phyloP scores from a whole-genome alignment of 2,329 filamentous ascomycete genomes.

The Hymenoscyphus scutula region DNA sequence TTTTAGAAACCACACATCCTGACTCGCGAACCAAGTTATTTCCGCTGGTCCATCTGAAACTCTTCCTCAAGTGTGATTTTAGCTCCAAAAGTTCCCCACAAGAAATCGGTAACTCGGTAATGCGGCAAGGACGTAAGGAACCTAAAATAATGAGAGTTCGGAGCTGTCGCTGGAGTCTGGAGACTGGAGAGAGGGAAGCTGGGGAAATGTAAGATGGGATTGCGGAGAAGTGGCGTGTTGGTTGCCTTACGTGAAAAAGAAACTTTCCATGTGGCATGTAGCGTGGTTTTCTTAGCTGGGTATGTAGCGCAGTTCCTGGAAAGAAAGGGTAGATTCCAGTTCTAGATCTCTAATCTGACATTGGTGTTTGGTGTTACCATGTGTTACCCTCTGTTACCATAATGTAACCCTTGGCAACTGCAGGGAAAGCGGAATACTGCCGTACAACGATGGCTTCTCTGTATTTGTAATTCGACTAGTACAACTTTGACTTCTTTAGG shows the following conservation, averaged over 20 bases:
- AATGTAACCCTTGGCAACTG: too few species aligned
- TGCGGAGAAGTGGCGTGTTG: neutral
- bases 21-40: neutral
- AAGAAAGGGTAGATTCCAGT: too few species aligned
- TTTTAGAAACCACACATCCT: neutral
- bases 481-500: too few species aligned
- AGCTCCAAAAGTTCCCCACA: neutral
- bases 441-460: too few species aligned
- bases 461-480: too few species aligned
- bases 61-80: neutral
- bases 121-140: constrained; percentile 4
- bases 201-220: neutral
- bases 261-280: neutral
- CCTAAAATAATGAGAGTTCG: neutral
- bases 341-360: too few species aligned
- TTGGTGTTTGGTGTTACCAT: too few species aligned
- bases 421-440: too few species aligned
- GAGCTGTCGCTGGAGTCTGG: neutral
- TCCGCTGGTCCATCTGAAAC: neutral
- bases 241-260: neutral
- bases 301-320: too few species aligned
- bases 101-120: neutral
- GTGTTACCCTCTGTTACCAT: too few species aligned
- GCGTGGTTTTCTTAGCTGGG: too few species aligned
- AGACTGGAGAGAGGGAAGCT: neutral